phyloP scores from a whole-genome alignment of 768 basidiomycete genomes.

The Leccinum sublutescens region DNA sequence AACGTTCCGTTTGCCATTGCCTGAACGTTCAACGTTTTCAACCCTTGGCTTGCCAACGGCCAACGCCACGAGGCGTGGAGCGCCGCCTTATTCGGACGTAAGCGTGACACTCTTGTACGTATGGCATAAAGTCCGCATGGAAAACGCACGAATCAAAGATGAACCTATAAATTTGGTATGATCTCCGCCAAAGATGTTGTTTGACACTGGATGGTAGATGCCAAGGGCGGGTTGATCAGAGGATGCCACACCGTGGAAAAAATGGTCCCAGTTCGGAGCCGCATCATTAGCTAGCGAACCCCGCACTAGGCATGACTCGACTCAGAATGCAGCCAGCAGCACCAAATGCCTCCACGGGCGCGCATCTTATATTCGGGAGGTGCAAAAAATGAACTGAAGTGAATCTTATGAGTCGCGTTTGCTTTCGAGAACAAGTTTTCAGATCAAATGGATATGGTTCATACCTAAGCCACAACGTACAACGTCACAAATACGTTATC shows the following conservation, averaged over 20 bases:
- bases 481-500: background rate
- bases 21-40: too few relatives aligned
- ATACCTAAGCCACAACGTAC: slow-evolving; percentile 8
- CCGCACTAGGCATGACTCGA: too few relatives aligned
- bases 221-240: slow-evolving; percentile 2
- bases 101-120: background rate
- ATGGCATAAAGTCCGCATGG: background rate
- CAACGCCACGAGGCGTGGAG: too few relatives aligned
- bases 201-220: slow-evolving; percentile 1
- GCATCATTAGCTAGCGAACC: background rate
- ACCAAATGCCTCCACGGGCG: background rate
- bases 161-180: slow-evolving; percentile 1
- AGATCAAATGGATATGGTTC: background rate
- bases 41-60: too few relatives aligned
- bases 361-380: background rate
- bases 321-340: too few relatives aligned
- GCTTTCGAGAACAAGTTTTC: background rate
- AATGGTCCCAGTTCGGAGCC: background rate
- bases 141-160: background rate
- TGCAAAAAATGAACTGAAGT: background rate
- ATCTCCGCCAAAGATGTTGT: background rate
- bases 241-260: background rate
- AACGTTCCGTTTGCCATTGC: too few relatives aligned
- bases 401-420: background rate
- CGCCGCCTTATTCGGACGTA: background rate